Base-by-base conservation (phyloP, 2,329 filamentous ascomycete species). In the Penicillium janthinellum region DNA sequence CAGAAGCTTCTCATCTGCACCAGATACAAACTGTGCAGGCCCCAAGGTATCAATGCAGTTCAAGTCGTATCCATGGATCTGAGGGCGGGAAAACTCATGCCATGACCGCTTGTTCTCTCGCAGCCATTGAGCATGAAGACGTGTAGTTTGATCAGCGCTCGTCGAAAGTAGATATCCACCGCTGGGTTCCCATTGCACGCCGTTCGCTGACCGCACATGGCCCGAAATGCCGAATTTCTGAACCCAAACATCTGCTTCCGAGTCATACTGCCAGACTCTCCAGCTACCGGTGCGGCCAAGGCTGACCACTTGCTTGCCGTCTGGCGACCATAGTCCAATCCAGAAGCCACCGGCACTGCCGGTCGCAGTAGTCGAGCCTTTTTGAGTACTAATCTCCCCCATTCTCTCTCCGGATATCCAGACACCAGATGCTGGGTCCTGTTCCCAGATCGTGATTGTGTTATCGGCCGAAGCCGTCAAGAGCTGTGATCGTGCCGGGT, bases 41-140 rank as follows among this genome's bases (percentile, higher is more conserved):
- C 86, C 88, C 5, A 97, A 81, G 0, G 88, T 85, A 70, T 92
- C 90, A 64, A 98, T 88, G 75, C 95, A 98, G 80, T 98, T 99
- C 56, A 99, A 84, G 74, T 99, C 94, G 75, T 99, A 99, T 39
- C 95, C 95, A 74, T 99, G 95, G 65, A 99, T 99, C 74, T 99
- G 95, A 4, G 95, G 95, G 52, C 95, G 84, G 0, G 93, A 90
- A 81, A 98, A 92, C 75, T 99, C 95, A 76, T 98, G 94, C 95
- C 95, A 99, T 11, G 91, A 92, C 42, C 67, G 70, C 50, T 64
- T 51, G 3, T 71, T 68, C 2, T 75, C 76, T 34, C 81, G 80
- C 61, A 83, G 84, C 95, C 94, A 98, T 70, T 88, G 81, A 1
- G 91, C 89, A 74, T 94, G 91, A 20, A 98, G 82, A 51, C 95